phyloP scores from a whole-genome alignment of 495 filamentous ascomycete species.

The Penicillium steckii region DNA sequence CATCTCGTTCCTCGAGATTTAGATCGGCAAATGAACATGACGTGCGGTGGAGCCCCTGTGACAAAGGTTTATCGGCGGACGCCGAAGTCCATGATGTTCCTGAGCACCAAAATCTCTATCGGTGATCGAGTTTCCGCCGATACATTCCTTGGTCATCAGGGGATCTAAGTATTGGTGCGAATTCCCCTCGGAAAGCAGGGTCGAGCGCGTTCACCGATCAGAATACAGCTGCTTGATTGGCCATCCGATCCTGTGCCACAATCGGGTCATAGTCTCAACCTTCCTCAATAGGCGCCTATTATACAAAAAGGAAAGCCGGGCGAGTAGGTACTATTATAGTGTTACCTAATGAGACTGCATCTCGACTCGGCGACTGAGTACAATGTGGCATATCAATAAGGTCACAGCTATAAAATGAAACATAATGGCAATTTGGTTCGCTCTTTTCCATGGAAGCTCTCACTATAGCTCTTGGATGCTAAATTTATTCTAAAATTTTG shows the following conservation, averaged over 20 bases:
- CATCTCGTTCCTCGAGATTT: slow-evolving; percentile 1
- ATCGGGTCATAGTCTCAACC: background rate
- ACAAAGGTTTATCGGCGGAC: slow-evolving; percentile 4
- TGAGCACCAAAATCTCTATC: background rate
- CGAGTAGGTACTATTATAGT: background rate
- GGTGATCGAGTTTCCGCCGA: background rate
- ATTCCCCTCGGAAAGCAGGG: background rate
- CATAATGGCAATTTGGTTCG: background rate
- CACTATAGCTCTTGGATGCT: background rate
- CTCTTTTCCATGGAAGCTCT: background rate
- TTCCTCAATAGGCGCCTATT: slow-evolving; percentile 1
- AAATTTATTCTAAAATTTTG: slow-evolving; percentile 16
- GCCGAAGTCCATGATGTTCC: slow-evolving; percentile 8
- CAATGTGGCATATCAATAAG: background rate
- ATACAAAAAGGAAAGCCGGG: background rate
- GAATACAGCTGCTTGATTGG: slow-evolving; percentile 2
- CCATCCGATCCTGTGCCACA: background rate
- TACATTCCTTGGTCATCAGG: background rate
- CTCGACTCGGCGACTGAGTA: background rate
- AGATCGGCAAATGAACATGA: slow-evolving; percentile 3
- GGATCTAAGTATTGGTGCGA: background rate
- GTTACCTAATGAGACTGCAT: slow-evolving; percentile 4
- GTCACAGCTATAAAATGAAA: background rate
- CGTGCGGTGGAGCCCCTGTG: background rate
- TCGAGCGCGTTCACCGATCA: background rate